Percentiles rank a stretch among this genome's conserved stretches.
Conservation (phyloP, 176 grass and related monocot genomes). For the Raddia distichophylla region DNA sequence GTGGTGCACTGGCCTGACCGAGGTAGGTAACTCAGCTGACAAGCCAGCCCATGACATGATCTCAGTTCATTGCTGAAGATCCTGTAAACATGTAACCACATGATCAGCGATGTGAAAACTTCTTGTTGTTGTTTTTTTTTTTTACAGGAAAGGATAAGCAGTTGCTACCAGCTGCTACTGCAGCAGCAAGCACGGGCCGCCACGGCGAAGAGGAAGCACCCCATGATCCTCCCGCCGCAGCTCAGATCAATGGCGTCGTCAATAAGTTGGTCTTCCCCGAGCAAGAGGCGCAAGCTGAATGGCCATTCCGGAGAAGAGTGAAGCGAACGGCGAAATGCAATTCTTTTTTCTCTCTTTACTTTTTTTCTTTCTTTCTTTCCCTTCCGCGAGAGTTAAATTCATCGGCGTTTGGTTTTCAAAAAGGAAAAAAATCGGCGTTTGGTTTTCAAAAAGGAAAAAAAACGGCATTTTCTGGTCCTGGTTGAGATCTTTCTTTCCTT, state of each 20-base stretch:
- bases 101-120: not conserved
- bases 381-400: not conserved
- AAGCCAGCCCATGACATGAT: not conserved
- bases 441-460: too few relatives aligned
- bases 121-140: not conserved
- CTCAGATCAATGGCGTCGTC: not conserved
- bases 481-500: constrained; percentile 4
- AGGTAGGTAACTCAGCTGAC: constrained; percentile 24
- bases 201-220: not conserved
- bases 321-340: not conserved
- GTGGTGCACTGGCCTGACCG: constrained; percentile 61
- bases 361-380: not conserved
- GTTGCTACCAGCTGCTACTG: constrained; percentile 61
- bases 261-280: not conserved
- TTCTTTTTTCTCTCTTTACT: not conserved
- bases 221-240: not conserved
- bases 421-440: not conserved
- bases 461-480: not conserved
- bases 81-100: not conserved
- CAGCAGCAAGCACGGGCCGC: not conserved
- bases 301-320: constrained; percentile 23
- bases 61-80: not conserved
- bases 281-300: constrained; percentile 14
- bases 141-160: constrained; percentile 60
- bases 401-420: not conserved